phyloP scores from a whole-genome alignment of 495 filamentous ascomycete genomes.

The Hyaloscypha variabilis region DNA sequence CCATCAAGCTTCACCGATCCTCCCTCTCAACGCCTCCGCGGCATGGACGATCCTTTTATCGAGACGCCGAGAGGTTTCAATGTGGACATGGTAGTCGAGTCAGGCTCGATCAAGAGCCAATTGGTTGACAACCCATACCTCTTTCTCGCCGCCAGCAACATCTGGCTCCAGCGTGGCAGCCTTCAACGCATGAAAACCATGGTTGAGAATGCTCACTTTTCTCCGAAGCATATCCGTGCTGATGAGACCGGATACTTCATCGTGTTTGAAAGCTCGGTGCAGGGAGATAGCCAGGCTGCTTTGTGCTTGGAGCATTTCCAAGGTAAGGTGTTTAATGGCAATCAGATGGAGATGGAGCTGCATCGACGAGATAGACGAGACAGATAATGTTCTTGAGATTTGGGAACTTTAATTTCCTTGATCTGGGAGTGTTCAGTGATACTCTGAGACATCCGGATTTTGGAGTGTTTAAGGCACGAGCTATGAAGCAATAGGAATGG shows the following conservation, averaged over 20 bases:
- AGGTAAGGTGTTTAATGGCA: not conserved
- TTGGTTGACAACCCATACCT: not conserved
- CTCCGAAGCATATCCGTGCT: constrained; percentile 8
- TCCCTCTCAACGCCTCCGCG: not conserved
- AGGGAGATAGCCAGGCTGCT: constrained; percentile 9
- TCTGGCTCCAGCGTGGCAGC: not conserved
- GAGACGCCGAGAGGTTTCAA: not conserved
- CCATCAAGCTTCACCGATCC: not conserved
- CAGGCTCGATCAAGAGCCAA: not conserved
- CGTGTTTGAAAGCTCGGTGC: constrained; percentile 4
- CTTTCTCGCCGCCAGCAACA: not conserved
- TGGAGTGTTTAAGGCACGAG: no score
- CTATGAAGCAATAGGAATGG: no score
- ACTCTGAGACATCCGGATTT: not conserved
- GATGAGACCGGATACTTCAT: constrained; percentile 11
- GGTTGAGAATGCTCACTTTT: not conserved
- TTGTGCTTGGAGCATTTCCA: constrained; percentile 1
- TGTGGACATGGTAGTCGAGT: not conserved
- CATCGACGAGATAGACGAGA: not conserved
- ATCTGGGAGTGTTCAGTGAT: not conserved
- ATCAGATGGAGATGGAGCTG: not conserved
- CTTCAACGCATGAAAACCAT: constrained; percentile 1
- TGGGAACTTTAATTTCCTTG: not conserved
- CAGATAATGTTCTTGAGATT: not conserved
- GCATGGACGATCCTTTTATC: not conserved